Base-by-base conservation (phyloP, 2,329 filamentous ascomycete genomes). In the Phialemonium atrogriseum region DNA sequence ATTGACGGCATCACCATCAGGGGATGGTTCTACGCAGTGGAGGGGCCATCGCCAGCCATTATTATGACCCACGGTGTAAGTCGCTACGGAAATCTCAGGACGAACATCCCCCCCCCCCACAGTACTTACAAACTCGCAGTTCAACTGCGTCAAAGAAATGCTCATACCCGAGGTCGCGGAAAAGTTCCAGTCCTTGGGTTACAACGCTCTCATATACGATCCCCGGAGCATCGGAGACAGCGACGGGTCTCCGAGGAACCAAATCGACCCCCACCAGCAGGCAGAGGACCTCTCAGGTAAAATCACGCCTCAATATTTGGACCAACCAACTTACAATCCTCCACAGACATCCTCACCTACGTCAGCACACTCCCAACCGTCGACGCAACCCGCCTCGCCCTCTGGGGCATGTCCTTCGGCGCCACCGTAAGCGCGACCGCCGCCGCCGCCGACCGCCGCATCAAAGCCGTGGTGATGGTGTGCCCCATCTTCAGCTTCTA, bases 71-170 rank as follows among this genome's bases (percentile, higher is more conserved):
- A 41, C 16, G 46, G 49, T 1, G 43, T 47, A 35, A n/a, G 44
- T 38, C 4, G 9, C n/a, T 23, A n/a, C n/a, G n/a, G n/a, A n/a
- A n/a, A n/a, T n/a, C n/a, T n/a, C n/a, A n/a, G n/a, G n/a, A n/a
- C n/a, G n/a, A n/a, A n/a, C 14, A 9, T 19, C 12, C 26, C 7
- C 7, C 8, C 6, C 12, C 26, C 7, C 9, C 9, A 16, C 13
- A 19, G 16, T 11, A 22, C 24, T 27, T 8, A 5, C 17, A n/a
- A 5, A 4, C 9, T 23, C n/a, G n/a, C 28, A 49, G 47, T 47
- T 51, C 29, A 50, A 50, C 27, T 45, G 38, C 18, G 42, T 46
- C 20, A 49, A 50, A 26, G 49, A 49, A 19, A 48, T 49, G 43
- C 34, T 16, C 2, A 24, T 50, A 1, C 13, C 40, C 4, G 42